Evolutionary conservation across 1,284 basidiomycete genomes (phyloP), one percentile per base, ranked within the genome.

Genomic region (Erythrobasidium hasegawianum): DNA sequence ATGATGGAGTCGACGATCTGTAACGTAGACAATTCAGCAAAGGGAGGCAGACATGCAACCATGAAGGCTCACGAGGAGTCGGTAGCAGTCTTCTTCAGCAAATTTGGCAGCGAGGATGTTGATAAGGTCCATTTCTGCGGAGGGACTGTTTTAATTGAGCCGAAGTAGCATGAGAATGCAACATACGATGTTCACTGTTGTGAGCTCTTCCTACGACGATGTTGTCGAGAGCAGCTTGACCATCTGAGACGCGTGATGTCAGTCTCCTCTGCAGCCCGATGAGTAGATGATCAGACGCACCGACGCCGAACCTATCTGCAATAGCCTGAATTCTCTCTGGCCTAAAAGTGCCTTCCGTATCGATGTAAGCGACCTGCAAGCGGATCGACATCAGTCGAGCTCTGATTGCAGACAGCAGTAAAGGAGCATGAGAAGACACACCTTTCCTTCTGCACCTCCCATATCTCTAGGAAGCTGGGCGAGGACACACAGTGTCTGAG

Each of bases 1-100:
- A 97, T 94, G 72, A 96, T 93, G 71, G 89, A 92, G 76, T 97
- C 90, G 27, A 91, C 85, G 69, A 96, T 89, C 88, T 91, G n/a
- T 69, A 27, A 26, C 24, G 53, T 22, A 18, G 14, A 24, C 39
- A 57, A 26, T 29, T 60, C n/a, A n/a, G n/a, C n/a, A n/a, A n/a
- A n/a, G n/a, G n/a, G n/a, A n/a, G n/a, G n/a, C n/a, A n/a, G n/a
- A n/a, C n/a, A n/a, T n/a, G n/a, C n/a, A n/a, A n/a, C 16, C 47
- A 16, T 50, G 14, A 47, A 47, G 43, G 22, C 41, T 73, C 59
- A 78, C 77, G 10, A 77, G 69, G 4, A 78, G 72, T 22, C 78
- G 70, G 39, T 78, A 76, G 56, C 74, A 75, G 29, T 68, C 57
- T 50, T 70, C 73, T 38, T 73, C 73, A 45, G 72, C 73, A 53